Evolutionary conservation across 1,284 basidiomycete species (phyloP).

Genomic region (Trametes polyzona): DNA sequence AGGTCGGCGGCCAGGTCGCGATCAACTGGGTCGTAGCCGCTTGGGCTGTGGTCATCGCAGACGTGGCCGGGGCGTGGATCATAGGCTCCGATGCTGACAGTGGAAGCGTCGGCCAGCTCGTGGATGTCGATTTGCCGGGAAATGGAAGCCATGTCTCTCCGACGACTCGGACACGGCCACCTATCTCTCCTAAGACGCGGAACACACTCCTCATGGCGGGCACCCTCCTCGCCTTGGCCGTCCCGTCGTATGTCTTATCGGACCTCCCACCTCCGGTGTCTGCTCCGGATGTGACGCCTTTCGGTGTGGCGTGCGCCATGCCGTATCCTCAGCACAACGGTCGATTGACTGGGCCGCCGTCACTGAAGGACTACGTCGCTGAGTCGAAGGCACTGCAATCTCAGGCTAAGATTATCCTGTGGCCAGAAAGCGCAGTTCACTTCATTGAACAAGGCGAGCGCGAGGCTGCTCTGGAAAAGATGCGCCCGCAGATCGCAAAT

Average conservation of each 20-base stretch:
- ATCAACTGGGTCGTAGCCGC: constrained; percentile 73
- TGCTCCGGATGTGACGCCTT: constrained; percentile 49
- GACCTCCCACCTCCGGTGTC: constrained; percentile 50
- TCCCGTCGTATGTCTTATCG: constrained; percentile 56
- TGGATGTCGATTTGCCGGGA: constrained; percentile 9
- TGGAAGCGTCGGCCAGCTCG: constrained; percentile 14
- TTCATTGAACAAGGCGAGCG: constrained; percentile 58
- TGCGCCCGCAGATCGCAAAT: constrained; percentile 40
- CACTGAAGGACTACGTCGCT: constrained; percentile 60
- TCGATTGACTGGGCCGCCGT: constrained; percentile 41
- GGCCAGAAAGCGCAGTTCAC: constrained; percentile 77
- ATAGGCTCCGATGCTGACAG: constrained; percentile 44
- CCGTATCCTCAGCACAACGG: constrained; percentile 46
- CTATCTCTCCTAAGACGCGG: constrained; percentile 20
- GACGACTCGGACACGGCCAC: neutral
- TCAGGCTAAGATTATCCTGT: constrained; percentile 63
- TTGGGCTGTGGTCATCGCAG: constrained; percentile 70
- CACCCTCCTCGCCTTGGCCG: constrained; percentile 50
- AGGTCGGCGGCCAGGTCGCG: constrained; percentile 56
- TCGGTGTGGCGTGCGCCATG: constrained; percentile 67
- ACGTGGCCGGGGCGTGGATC: constrained; percentile 55
- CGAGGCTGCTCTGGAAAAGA: constrained; percentile 49
- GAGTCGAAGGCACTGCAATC: constrained; percentile 53
- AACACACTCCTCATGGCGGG: constrained; percentile 41
- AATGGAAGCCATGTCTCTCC: neutral